These are phyloP conservation scores for Spergularia bocconei DNA, from an alignment of 148 eudicot genomes.

Conservation along the genomic window DNA sequence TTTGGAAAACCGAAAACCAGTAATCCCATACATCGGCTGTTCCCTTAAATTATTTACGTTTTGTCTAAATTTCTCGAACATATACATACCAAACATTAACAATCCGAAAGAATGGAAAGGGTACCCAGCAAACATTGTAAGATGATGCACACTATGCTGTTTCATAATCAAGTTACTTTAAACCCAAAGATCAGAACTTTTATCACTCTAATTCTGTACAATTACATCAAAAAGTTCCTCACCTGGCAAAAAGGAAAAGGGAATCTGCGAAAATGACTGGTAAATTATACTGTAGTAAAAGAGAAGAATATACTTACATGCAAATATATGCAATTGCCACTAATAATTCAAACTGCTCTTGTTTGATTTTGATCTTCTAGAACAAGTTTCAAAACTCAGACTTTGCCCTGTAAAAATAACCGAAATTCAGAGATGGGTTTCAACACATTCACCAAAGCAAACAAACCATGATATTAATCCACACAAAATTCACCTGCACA, in stretches of 20 bases:
- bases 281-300: no score
- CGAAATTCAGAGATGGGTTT: conserved; percentile 8
- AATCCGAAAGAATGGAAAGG: no score
- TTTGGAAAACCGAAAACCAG: not conserved
- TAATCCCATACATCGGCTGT: not conserved
- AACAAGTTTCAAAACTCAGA: not conserved
- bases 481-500: no score
- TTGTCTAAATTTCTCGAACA: not conserved
- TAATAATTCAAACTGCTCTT: not conserved
- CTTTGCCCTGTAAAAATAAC: not conserved
- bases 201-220: not conserved
- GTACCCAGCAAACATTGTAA: no score
- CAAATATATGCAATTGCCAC: conserved; percentile 3
- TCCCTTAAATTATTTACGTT: not conserved
- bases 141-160: no score
- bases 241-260: not conserved
- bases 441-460: not conserved
- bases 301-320: conserved; percentile 13
- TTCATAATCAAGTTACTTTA: not conserved
- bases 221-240: not conserved
- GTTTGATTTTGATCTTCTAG: not conserved
- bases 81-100: no score
- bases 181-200: not conserved
- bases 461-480: no score
- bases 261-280: no score